These are phyloP conservation scores for Dysphania ambrosioides DNA, from an alignment of 148 eudicot species.

Conservation along the genomic window DNA sequence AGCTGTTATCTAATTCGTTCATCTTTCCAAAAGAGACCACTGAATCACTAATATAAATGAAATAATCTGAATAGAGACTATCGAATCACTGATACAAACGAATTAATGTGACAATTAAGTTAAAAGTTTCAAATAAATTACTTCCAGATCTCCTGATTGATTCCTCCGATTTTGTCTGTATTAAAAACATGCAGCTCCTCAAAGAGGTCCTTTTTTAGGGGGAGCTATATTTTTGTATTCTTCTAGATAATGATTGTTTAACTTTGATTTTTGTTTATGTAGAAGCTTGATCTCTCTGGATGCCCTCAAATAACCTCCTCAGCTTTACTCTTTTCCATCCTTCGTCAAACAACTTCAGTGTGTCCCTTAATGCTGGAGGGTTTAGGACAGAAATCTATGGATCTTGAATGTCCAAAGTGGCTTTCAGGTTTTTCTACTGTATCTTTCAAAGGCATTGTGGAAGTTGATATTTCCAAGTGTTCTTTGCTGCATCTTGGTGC, in stretches of 20 bases:
- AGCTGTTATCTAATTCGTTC: no score
- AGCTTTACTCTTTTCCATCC: slow-evolving; percentile 48
- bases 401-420: slow-evolving; percentile 25
- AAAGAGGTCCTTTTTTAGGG: background rate
- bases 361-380: slow-evolving; percentile 32
- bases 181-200: background rate
- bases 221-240: background rate
- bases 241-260: slow-evolving; percentile 6
- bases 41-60: no score
- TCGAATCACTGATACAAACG: no score
- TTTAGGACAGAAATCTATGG: slow-evolving; percentile 19
- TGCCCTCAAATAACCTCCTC: slow-evolving; percentile 62
- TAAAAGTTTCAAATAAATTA: background rate
- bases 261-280: slow-evolving; percentile 31
- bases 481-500: slow-evolving; percentile 50
- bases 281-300: slow-evolving; percentile 83
- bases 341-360: slow-evolving; percentile 36
- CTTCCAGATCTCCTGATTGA: background rate
- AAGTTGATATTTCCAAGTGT: slow-evolving; percentile 79
- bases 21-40: no score
- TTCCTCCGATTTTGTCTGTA: background rate
- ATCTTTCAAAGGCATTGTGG: slow-evolving; percentile 56
- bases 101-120: background rate
- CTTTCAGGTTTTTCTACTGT: slow-evolving; percentile 30
- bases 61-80: no score